phyloP scores from a whole-genome alignment of 345 rosid genomes.

The Crucihimalaya himalaica region DNA sequence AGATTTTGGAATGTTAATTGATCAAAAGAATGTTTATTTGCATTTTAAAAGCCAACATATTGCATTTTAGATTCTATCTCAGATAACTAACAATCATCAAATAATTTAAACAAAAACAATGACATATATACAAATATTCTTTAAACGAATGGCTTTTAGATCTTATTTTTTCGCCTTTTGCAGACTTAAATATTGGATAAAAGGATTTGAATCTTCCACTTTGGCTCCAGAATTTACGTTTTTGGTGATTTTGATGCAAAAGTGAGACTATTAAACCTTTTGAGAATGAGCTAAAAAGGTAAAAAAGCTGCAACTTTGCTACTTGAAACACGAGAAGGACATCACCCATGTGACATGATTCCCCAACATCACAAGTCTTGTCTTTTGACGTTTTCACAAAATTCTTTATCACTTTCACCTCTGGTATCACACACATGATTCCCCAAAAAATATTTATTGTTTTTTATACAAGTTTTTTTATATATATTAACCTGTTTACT shows the following conservation, averaged over 20 bases:
- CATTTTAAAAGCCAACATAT: neutral
- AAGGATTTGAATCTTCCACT: conserved; percentile 16
- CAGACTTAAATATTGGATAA: neutral
- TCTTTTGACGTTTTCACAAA: conserved; percentile 28
- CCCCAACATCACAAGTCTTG: conserved; percentile 40
- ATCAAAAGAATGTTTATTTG: neutral
- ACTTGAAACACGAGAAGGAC: conserved; percentile 34
- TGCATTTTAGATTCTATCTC: neutral
- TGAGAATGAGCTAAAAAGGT: conserved; percentile 15
- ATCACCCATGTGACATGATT: conserved; percentile 44
- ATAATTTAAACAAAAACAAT: neutral
- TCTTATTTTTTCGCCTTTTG: neutral
- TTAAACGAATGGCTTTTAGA: neutral
- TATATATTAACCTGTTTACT: too few species aligned
- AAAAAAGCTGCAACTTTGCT: conserved; percentile 39
- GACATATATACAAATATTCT: neutral
- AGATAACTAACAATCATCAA: neutral
- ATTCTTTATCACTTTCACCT: conserved; percentile 21
- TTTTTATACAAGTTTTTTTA: neutral
- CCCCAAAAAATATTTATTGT: neutral
- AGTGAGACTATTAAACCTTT: conserved; percentile 13
- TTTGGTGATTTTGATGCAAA: conserved; percentile 41
- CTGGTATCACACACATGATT: neutral
- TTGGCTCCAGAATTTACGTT: conserved; percentile 10
- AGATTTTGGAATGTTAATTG: neutral